phyloP scores from a whole-genome alignment of 176 grass and related monocot genomes.

The Tillandsia leiboldiana region DNA sequence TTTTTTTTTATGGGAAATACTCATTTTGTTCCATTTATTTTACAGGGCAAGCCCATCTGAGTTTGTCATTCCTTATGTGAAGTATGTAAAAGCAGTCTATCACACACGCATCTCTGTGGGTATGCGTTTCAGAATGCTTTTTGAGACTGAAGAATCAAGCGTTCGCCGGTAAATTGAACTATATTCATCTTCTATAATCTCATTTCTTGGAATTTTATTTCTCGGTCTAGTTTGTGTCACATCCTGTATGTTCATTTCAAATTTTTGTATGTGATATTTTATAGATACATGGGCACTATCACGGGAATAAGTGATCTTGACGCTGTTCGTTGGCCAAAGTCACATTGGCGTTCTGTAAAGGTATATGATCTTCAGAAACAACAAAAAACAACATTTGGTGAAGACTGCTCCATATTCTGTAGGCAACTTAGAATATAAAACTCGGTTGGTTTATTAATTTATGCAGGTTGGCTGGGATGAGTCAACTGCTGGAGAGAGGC shows the following conservation, averaged over 20 bases:
- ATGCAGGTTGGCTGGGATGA: constrained; percentile 98
- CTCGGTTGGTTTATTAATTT: constrained; percentile 14
- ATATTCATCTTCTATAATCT: neutral
- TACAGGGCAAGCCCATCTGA: constrained; percentile 96
- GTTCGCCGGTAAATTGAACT: constrained; percentile 54
- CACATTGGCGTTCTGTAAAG: constrained; percentile 99
- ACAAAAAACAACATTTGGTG: neutral
- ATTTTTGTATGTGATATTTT: constrained; percentile 12
- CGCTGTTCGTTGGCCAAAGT: constrained; percentile 80
- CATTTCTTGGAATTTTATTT: neutral
- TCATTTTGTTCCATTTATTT: constrained; percentile 10
- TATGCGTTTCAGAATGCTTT: constrained; percentile 99
- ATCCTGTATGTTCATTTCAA: neutral
- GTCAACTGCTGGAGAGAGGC: constrained; percentile 91
- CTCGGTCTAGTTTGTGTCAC: neutral
- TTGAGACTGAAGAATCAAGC: constrained; percentile 97
- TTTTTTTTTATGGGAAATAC: neutral
- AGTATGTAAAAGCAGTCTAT: constrained; percentile 95
- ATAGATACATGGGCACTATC: constrained; percentile 98
- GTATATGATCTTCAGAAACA: constrained; percentile 22
- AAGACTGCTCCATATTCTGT: neutral
- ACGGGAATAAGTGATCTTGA: constrained; percentile 94
- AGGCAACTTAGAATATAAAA: neutral
- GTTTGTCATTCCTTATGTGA: constrained; percentile 82
- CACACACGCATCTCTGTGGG: constrained; percentile 96